Base-by-base conservation (phyloP, 148 eudicot genomes). In the Chenopodium suecicum region DNA sequence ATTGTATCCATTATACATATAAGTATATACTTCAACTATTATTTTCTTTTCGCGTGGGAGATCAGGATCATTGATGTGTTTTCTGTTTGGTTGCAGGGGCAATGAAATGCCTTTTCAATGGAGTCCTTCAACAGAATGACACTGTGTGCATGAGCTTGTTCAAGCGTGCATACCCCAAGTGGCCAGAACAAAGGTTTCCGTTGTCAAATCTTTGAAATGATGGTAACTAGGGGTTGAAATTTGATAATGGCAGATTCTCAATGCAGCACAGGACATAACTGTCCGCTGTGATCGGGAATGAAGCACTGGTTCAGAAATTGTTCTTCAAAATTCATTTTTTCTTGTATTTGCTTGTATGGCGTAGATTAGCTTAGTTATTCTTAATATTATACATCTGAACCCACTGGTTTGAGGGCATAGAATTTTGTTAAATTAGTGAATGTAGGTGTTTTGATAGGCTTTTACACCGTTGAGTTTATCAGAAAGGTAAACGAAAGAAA, bases 91-190 rank as follows among this genome's bases (percentile, higher is more conserved):
- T 29, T 64, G 69, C 87, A 96, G 99, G 99, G 64, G 97, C 95
- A 72, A 94, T 96, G 99, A 96, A 96, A 82, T 92, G 98, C 80
- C 63, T 94, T 41, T 84, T 96, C 62, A 96, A 94, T 56, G 97
- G 97, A 7, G 93, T 89, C 78, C 92, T 92, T 77, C 98, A 94
- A 89, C 99, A 96, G 84, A 75, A 86, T 67, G 99, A 94, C 79
- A 96, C 99, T 0, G 88, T 96, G 66, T 96, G 99, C 86, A 92
- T 96, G 98, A 96, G 89, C 87, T 86, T 96, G 81, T 96, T 81
- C 78, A 96, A 96, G 84, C 98, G 99, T 46, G 83, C 89, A 20
- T 96, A 91, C 84, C 99, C 99, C 72, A 96, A 91, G 85, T 96
- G 99, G 98, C 95, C 99, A 6, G 89, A 90, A 67, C 88, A 83